Evolutionary conservation across 495 filamentous ascomycete species (phyloP).

Genomic region (Penicillium daleae): DNA sequence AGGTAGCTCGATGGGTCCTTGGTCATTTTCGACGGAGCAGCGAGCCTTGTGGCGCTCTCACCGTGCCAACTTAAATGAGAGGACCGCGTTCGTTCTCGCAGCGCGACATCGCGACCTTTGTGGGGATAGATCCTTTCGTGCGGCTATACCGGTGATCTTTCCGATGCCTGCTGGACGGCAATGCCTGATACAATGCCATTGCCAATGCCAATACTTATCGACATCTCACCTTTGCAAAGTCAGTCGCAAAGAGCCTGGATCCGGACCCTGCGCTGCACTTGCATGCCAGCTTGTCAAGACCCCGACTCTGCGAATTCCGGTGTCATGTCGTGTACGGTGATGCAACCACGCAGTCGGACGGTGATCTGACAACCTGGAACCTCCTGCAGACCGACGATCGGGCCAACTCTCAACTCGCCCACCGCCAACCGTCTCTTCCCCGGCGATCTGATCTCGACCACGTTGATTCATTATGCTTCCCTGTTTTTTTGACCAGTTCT

Average conservation of each 20-base stretch:
- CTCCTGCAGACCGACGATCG: slow-evolving; percentile 10
- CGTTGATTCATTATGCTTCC: background rate
- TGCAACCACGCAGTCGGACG: slow-evolving; percentile 5
- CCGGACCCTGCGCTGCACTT: too few species aligned
- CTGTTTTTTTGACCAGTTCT: background rate
- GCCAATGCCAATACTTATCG: too few species aligned
- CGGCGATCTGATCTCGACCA: background rate
- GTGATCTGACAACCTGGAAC: slow-evolving; percentile 4
- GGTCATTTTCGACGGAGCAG: background rate
- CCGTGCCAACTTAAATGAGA: background rate
- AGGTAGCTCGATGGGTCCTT: background rate
- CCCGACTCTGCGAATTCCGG: background rate
- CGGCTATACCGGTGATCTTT: background rate
- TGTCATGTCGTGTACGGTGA: background rate
- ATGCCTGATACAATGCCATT: background rate
- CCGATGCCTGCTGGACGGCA: background rate
- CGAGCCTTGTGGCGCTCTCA: background rate
- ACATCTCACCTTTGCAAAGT: too few species aligned
- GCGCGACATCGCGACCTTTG: background rate
- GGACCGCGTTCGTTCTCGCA: background rate
- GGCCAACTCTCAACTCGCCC: background rate
- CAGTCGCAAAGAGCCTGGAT: background rate
- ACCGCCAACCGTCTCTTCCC: background rate
- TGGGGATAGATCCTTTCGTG: background rate
- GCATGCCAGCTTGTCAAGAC: background rate